Evolutionary conservation across 2,329 filamentous ascomycete genomes (phyloP).

Genomic region (Teratosphaeria gauchensis): DNA sequence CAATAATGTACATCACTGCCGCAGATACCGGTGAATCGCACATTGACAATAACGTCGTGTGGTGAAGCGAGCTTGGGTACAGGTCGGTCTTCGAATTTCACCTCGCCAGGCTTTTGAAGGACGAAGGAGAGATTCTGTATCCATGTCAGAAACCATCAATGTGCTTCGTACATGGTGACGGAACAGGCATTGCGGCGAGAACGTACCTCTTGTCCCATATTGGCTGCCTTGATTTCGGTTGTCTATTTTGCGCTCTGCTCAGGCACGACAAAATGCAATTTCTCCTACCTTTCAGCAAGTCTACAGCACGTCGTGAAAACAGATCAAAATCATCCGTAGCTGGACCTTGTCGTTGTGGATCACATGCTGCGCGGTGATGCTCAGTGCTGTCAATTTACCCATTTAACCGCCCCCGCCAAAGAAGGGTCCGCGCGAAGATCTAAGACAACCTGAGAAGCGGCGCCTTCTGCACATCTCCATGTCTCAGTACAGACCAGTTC

Average conservation of each 20-base stretch:
- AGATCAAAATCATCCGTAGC: neutral
- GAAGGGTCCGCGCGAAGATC: neutral
- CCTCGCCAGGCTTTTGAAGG: conserved; percentile 64
- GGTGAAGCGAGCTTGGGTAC: conserved; percentile 56
- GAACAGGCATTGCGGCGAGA: neutral
- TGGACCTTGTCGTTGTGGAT: neutral
- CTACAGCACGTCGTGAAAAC: neutral
- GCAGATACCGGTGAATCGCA: conserved; percentile 83
- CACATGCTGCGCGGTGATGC: neutral
- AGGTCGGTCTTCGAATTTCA: conserved; percentile 66
- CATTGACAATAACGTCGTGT: conserved; percentile 69
- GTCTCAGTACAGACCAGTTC: neutral
- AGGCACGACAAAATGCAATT: neutral
- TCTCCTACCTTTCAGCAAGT: neutral
- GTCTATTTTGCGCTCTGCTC: neutral
- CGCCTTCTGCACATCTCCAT: neutral
- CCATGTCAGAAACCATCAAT: neutral
- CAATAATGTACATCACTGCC: conserved; percentile 62
- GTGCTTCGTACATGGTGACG: neutral
- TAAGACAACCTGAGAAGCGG: neutral
- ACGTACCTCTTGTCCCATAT: conserved; percentile 1
- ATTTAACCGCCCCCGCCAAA: neutral
- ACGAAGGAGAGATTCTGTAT: conserved; percentile 34
- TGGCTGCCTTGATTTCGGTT: neutral
- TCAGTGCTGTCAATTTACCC: neutral